These are phyloP conservation scores for Fusarium graminum DNA, from an alignment of 2,329 filamentous ascomycete genomes.

Conservation along the genomic window DNA sequence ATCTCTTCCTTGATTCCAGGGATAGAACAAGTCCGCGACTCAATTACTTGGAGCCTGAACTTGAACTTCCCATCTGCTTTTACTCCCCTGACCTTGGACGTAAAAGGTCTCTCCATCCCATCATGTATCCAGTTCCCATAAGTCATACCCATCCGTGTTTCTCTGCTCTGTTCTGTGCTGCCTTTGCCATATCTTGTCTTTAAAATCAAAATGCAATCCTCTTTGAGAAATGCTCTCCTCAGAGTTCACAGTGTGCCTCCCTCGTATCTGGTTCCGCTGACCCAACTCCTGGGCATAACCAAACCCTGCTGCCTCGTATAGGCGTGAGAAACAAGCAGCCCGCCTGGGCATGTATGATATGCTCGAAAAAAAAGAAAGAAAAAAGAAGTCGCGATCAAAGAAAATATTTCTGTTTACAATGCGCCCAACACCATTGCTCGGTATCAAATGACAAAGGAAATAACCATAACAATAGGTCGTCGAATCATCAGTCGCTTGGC, in stretches of 20 bases:
- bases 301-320: constrained; percentile 26
- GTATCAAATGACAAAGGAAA: constrained; percentile 48
- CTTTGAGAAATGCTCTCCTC: constrained; percentile 16
- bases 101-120: constrained; percentile 6
- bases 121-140: constrained; percentile 33
- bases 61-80: background rate
- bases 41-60: background rate
- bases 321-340: constrained; percentile 21
- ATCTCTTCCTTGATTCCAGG: background rate
- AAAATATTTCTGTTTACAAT: constrained; percentile 46
- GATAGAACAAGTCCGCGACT: background rate
- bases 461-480: constrained; percentile 45
- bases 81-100: background rate
- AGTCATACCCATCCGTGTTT: constrained; percentile 32
- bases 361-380: constrained; percentile 31
- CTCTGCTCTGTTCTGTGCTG: constrained; percentile 10
- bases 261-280: constrained; percentile 10
- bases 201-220: constrained; percentile 40
- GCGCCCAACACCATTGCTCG: constrained; percentile 54
- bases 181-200: constrained; percentile 24
- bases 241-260: constrained; percentile 29
- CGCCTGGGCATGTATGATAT: constrained; percentile 31
- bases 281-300: constrained; percentile 24
- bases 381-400: constrained; percentile 21
- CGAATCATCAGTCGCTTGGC: constrained; percentile 44